These are phyloP conservation scores for Artemisia annua DNA, from an alignment of 129 eudicot genomes.

Conservation along the genomic window DNA sequence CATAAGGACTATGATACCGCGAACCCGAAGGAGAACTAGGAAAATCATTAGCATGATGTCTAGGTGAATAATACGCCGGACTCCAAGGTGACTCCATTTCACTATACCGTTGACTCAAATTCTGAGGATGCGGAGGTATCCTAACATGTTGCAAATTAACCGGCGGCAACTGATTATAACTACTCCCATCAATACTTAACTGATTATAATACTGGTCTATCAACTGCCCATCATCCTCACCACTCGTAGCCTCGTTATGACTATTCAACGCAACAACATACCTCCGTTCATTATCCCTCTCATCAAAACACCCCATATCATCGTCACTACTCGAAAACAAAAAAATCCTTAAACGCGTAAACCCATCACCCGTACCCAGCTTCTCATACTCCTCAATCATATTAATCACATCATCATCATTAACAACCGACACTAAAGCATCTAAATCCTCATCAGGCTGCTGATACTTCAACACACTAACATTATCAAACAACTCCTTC, in stretches of 20 bases:
- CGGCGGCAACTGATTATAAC: slow-evolving; percentile 59
- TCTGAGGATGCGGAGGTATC: slow-evolving; percentile 57
- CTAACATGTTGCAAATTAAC: slow-evolving; percentile 63
- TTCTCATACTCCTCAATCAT: slow-evolving; percentile 99
- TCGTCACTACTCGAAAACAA: slow-evolving; percentile 63
- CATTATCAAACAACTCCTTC: slow-evolving; percentile 84
- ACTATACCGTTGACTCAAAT: slow-evolving; percentile 44
- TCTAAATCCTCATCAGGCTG: slow-evolving; percentile 99
- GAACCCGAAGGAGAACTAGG: slow-evolving; percentile 69
- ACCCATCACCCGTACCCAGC: slow-evolving; percentile 77
- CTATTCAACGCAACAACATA: slow-evolving; percentile 96
- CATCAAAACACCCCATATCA: slow-evolving; percentile 70
- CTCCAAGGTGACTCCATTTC: slow-evolving; percentile 86
- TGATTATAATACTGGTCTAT: slow-evolving; percentile 74
- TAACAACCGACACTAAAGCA: slow-evolving; percentile 95
- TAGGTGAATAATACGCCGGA: slow-evolving; percentile 73
- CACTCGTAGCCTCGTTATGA: slow-evolving; percentile 56
- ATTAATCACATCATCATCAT: slow-evolving; percentile 92
- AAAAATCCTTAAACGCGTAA: slow-evolving; percentile 81
- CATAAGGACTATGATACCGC: slow-evolving; percentile 45
- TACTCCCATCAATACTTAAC: slow-evolving; percentile 59
- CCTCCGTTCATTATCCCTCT: slow-evolving; percentile 83
- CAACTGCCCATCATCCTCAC: slow-evolving; percentile 54
- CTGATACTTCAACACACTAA: slow-evolving; percentile 73
- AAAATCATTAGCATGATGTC: slow-evolving; percentile 55